Evolutionary conservation across 2,329 filamentous ascomycete species (phyloP).

Genomic region (Calcarisporium arbuscula): DNA sequence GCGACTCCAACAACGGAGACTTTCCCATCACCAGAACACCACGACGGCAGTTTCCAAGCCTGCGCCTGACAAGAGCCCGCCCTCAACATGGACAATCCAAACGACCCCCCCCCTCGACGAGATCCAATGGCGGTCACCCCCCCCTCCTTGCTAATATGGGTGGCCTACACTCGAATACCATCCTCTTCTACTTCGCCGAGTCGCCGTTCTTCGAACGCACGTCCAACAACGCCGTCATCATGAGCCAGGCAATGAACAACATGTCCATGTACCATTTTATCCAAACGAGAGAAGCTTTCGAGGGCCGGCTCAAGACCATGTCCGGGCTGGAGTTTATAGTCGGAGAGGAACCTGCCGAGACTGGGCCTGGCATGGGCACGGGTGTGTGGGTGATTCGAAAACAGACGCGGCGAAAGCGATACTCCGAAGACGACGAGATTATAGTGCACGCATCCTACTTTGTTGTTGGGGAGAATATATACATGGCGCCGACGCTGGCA

Average conservation of each 20-base stretch:
- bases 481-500: constrained; percentile 56
- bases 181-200: constrained; percentile 62
- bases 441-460: constrained; percentile 56
- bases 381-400: constrained; percentile 66
- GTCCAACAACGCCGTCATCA: constrained; percentile 60
- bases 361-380: constrained; percentile 56
- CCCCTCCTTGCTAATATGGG: constrained; percentile 42
- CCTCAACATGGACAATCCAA: constrained; percentile 34
- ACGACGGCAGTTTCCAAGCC: neutral
- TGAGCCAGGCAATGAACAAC: constrained; percentile 57
- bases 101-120: constrained; percentile 56
- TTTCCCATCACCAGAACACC: too few species aligned
- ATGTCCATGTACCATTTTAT: constrained; percentile 50
- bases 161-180: constrained; percentile 57
- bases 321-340: constrained; percentile 61
- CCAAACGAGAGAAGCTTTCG: constrained; percentile 56
- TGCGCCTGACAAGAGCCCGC: neutral
- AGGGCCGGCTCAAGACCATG: constrained; percentile 57
- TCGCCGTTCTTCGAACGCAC: constrained; percentile 64
- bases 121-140: constrained; percentile 58
- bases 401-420: constrained; percentile 55
- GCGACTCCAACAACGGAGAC: too few species aligned
- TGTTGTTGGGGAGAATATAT: constrained; percentile 59
- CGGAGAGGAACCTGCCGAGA: constrained; percentile 58
- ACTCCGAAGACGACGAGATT: constrained; percentile 51